phyloP scores from a whole-genome alignment of 495 filamentous ascomycete species.

The Friedmanniomyces endolithicus region DNA sequence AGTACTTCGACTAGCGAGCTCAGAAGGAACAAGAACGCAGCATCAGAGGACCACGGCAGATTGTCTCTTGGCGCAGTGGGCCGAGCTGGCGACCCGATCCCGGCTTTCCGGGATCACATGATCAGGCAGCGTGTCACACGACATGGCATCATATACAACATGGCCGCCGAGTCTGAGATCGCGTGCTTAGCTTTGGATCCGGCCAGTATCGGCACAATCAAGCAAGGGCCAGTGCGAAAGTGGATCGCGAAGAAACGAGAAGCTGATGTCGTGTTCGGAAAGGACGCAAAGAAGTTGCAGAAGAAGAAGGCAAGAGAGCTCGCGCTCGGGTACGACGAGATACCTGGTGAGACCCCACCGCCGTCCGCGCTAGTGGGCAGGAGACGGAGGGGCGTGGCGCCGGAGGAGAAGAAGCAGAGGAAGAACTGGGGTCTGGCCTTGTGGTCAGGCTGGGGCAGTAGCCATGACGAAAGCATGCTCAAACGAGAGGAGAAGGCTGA shows the following conservation, averaged over 20 bases:
- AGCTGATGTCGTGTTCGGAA: slow-evolving; percentile 59
- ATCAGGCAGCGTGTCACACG: slow-evolving; percentile 76
- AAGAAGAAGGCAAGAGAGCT: slow-evolving; percentile 58
- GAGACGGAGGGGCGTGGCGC: slow-evolving; percentile 32
- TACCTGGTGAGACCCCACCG: slow-evolving; percentile 65
- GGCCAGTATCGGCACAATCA: slow-evolving; percentile 62
- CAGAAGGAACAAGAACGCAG: slow-evolving; percentile 16
- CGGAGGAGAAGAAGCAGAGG: slow-evolving; percentile 40
- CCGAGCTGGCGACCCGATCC: slow-evolving; percentile 69
- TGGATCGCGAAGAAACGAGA: slow-evolving; percentile 62
- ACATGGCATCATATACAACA: slow-evolving; percentile 54
- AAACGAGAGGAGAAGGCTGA: slow-evolving; percentile 19
- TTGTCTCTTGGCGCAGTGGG: slow-evolving; percentile 42
- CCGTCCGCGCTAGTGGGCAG: slow-evolving; percentile 71
- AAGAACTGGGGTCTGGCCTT: slow-evolving; percentile 59
- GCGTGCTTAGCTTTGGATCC: slow-evolving; percentile 46
- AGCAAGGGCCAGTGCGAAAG: slow-evolving; percentile 63
- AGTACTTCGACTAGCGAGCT: slow-evolving; percentile 11
- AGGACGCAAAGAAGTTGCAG: slow-evolving; percentile 54
- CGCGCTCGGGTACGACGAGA: slow-evolving; percentile 52
- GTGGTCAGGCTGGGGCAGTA: slow-evolving; percentile 78
- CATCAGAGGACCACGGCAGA: not conserved
- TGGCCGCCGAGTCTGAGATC: slow-evolving; percentile 51
- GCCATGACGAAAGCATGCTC: slow-evolving; percentile 67
- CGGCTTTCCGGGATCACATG: slow-evolving; percentile 70